phyloP scores from a whole-genome alignment of 129 eudicot genomes.

The Helianthus tuberosus region DNA sequence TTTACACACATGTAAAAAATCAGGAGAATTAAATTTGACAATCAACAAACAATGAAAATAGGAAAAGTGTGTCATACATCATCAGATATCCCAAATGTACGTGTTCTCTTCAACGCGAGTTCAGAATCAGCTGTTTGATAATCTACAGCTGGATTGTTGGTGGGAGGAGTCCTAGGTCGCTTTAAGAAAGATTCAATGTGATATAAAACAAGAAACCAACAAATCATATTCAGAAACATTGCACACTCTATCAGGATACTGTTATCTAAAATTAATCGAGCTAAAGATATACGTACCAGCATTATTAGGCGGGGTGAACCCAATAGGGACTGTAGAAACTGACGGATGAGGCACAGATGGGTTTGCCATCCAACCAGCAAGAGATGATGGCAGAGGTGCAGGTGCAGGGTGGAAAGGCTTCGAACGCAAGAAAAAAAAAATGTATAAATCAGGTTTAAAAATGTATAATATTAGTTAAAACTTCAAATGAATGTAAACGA shows the following conservation, averaged over 20 bases:
- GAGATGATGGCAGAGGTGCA: constrained; percentile 66
- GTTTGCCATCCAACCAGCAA: constrained; percentile 87
- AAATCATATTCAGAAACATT: constrained; percentile 10
- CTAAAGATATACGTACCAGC: constrained; percentile 42
- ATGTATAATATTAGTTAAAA: no score
- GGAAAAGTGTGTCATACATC: constrained; percentile 55
- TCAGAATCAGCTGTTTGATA: constrained; percentile 89
- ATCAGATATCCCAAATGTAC: constrained; percentile 74
- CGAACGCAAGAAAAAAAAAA: constrained; percentile 3
- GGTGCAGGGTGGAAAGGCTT: constrained; percentile 80
- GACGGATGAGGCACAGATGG: constrained; percentile 81
- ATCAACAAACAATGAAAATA: constrained; percentile 1
- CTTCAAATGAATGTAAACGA: no score
- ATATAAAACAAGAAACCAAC: no score
- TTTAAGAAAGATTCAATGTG: constrained; percentile 63
- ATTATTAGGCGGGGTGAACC: constrained; percentile 61
- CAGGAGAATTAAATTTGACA: constrained; percentile 9
- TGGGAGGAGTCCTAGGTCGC: constrained; percentile 79
- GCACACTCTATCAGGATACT: constrained; percentile 2
- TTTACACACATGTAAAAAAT: constrained; percentile 3
- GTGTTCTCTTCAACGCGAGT: constrained; percentile 66
- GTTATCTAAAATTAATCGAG: neutral
- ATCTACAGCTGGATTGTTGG: constrained; percentile 60
- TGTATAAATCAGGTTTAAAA: neutral
- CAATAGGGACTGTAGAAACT: constrained; percentile 72